These are phyloP conservation scores for Craterostigma plantagineum DNA, from an alignment of 257 asterid species.

Conservation along the genomic window DNA sequence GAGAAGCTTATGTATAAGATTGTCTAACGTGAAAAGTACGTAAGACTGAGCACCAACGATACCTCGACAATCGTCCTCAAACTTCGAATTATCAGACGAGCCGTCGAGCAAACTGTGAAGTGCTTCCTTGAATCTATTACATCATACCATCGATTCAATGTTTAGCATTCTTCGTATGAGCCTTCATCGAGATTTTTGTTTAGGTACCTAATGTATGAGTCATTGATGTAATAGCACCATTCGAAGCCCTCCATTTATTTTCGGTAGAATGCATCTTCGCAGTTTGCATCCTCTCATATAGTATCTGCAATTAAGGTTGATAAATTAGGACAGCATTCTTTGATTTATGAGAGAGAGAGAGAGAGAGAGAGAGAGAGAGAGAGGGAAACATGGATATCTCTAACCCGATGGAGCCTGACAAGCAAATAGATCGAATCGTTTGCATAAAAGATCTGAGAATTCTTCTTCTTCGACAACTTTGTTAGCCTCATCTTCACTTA, in stretches of 20 bases:
- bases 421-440: slow-evolving; percentile 72
- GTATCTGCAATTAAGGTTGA: slow-evolving; percentile 28
- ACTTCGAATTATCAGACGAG: slow-evolving; percentile 65
- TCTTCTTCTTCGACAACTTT: no score
- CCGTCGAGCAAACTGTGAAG: slow-evolving; percentile 67
- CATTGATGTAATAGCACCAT: slow-evolving; percentile 28
- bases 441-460: slow-evolving; percentile 59
- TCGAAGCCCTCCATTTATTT: slow-evolving; percentile 50
- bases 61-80: slow-evolving; percentile 92
- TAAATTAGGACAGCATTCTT: background rate
- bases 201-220: slow-evolving; percentile 59
- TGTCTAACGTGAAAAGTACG: slow-evolving; percentile 77
- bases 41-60: slow-evolving; percentile 82
- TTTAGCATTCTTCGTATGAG: background rate
- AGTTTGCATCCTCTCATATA: slow-evolving; percentile 65
- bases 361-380: no score
- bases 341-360: no score
- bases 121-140: slow-evolving; percentile 63
- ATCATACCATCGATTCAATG: slow-evolving; percentile 9
- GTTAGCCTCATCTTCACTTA: slow-evolving; percentile 61
- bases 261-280: slow-evolving; percentile 72
- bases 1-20: slow-evolving; percentile 75
- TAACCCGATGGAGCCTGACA: slow-evolving; percentile 81
- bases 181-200: slow-evolving; percentile 6
- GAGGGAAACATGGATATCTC: slow-evolving; percentile 4